These are phyloP conservation scores for Thuja plicata DNA, from an alignment of 83 land plant species.

Conservation along the genomic window DNA sequence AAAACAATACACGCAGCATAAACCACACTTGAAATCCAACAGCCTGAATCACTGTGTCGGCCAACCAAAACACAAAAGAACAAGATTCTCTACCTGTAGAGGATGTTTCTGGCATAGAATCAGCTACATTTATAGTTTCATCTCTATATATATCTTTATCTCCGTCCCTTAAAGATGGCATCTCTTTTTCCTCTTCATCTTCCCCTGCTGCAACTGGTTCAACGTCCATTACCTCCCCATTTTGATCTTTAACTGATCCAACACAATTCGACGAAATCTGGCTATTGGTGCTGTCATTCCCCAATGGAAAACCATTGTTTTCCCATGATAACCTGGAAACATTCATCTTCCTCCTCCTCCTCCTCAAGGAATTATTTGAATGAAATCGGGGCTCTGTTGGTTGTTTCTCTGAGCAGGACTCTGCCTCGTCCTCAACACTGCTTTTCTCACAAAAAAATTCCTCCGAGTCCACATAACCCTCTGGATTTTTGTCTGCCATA, in stretches of 20 bases:
- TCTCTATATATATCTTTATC: background rate
- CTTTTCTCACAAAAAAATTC: background rate
- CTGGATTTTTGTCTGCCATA: background rate
- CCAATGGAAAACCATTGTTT: background rate
- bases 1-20: constrained; percentile 15
- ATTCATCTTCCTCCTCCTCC: background rate
- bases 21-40: constrained; percentile 30
- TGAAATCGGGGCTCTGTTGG: background rate
- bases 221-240: background rate
- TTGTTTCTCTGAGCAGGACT: background rate
- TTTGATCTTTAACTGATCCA: background rate
- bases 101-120: background rate
- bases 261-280: background rate
- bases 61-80: constrained; percentile 16
- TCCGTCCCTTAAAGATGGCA: background rate
- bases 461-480: background rate
- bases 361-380: background rate
- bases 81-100: background rate
- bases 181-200: background rate
- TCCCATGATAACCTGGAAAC: background rate
- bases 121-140: background rate
- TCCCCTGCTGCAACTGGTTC: background rate
- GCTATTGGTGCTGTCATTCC: background rate
- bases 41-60: constrained; percentile 18
- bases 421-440: background rate